These are phyloP conservation scores for Curvularia hawaiiensis DNA, from an alignment of 2,329 filamentous ascomycete genomes.

Conservation along the genomic window DNA sequence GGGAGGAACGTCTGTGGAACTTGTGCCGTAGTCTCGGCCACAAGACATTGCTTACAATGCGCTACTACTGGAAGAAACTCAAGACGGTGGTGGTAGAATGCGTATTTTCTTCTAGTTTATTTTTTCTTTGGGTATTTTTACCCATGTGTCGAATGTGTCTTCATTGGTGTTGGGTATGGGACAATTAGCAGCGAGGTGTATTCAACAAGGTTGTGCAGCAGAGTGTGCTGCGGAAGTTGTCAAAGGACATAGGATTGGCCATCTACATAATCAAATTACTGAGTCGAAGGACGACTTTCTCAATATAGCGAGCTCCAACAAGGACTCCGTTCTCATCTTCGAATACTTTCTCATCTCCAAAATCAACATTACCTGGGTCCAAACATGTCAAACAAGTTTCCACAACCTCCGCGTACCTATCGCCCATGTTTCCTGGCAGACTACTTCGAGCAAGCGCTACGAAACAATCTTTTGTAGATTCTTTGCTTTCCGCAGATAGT, in stretches of 20 bases:
- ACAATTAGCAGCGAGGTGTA: background rate
- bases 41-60: conserved; percentile 51
- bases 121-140: background rate
- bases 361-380: conserved; percentile 17
- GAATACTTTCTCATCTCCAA: conserved; percentile 34
- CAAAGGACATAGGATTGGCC: no score
- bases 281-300: conserved; percentile 30
- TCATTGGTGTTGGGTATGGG: background rate
- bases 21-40: conserved; percentile 48
- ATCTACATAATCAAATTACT: background rate
- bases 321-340: conserved; percentile 38
- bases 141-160: background rate
- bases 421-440: conserved; percentile 33
- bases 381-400: conserved; percentile 28
- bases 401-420: conserved; percentile 36
- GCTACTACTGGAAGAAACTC: conserved; percentile 32
- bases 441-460: background rate
- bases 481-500: background rate
- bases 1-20: conserved; percentile 49
- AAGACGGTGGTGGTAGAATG: conserved; percentile 19
- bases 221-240: no score
- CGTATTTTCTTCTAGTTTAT: background rate
- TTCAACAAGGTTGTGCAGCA: no score
- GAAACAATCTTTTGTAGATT: background rate
- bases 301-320: conserved; percentile 39